Evolutionary conservation across 768 basidiomycete genomes (phyloP), one percentile per base, ranked within the genome.

Genomic region (Lactarius vividus): DNA sequence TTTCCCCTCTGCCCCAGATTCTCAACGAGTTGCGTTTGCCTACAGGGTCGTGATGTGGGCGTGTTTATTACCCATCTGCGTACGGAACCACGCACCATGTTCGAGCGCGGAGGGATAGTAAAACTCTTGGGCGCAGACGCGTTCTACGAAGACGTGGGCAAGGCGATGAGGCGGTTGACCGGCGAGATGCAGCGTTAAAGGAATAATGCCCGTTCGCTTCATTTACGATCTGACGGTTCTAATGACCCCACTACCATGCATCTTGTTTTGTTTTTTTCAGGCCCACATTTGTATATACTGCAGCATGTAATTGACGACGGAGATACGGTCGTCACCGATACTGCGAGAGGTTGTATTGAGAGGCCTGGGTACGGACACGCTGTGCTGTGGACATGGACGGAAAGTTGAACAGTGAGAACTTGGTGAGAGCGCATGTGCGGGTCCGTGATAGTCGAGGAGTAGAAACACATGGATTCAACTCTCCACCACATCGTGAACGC

Each of bases 11-110:
- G 20, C 33, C 57, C 15, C 40, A 28, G 11, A 26, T 16, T 26
- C n/a, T 31, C 26, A 49, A 57, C n/a, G 28, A 57, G 11, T 42
- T 23, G 49, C 46, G 16, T 56, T 4, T 63, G 3, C 42, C 44
- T 60, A 26, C 70, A 84, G 82, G 74, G 65, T 46, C 83, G 82
- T 40, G 81, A 74, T 3, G 83, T 83, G 16, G 73, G 64, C 16
- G 69, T 83, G 35, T 83, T 79, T 68, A 77, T 83, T 69, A 79
- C 83, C 20, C 83, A 83, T 56, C 75, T 83, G 42, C 80, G 79
- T 40, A 49, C 71, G 2, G 66, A 66, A 0, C 77, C 81, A 39
- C 77, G 75, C 26, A 64, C 70, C 29, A 70, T 74, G 68, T 83
- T 83, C 63, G 79, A 79, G 63, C 75, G 75, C 13, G 83, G 80